Evolutionary conservation across 1,139 yeast genomes (phyloP).

Genomic region (Pichia sp.): DNA sequence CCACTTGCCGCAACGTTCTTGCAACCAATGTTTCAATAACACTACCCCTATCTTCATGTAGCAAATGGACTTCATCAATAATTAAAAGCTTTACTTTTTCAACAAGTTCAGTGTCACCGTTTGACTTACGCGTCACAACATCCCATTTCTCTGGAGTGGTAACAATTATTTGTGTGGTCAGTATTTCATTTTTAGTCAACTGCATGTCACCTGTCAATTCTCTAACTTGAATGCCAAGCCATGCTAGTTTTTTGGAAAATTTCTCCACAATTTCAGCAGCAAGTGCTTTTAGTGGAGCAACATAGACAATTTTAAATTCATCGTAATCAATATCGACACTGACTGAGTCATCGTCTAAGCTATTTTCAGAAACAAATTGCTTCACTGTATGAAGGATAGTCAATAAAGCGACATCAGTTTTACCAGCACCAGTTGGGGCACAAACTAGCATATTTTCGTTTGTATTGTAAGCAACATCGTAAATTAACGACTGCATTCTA

Average conservation of each 20-base stretch:
- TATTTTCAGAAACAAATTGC: slow-evolving; percentile 46
- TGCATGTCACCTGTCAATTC: slow-evolving; percentile 98
- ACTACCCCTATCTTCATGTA: slow-evolving; percentile 97
- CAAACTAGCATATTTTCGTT: slow-evolving; percentile 95
- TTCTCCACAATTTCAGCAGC: slow-evolving; percentile 98
- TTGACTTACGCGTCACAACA: slow-evolving; percentile 83
- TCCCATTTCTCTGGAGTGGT: slow-evolving; percentile 99
- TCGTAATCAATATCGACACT: slow-evolving; percentile 64
- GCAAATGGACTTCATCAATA: slow-evolving; percentile 92
- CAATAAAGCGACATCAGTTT: slow-evolving; percentile 90
- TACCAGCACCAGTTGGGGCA: slow-evolving; percentile 99
- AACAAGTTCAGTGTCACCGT: slow-evolving; percentile 79
- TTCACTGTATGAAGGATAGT: slow-evolving; percentile 77
- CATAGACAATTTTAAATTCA: slow-evolving; percentile 85
- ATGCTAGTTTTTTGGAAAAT: slow-evolving; percentile 64
- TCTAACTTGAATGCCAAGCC: slow-evolving; percentile 80
- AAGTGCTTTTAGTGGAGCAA: slow-evolving; percentile 91
- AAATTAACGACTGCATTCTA: slow-evolving; percentile 86
- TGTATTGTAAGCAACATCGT: slow-evolving; percentile 85
- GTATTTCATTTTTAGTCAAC: slow-evolving; percentile 72
- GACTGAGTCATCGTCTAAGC: slow-evolving; percentile 37
- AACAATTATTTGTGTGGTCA: slow-evolving; percentile 82
- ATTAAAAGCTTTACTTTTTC: slow-evolving; percentile 77
- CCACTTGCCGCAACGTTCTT: slow-evolving; percentile 89
- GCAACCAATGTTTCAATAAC: slow-evolving; percentile 95